Conservation (phyloP, 2,329 filamentous ascomycete species). For the Hypoxylon sp. region DNA sequence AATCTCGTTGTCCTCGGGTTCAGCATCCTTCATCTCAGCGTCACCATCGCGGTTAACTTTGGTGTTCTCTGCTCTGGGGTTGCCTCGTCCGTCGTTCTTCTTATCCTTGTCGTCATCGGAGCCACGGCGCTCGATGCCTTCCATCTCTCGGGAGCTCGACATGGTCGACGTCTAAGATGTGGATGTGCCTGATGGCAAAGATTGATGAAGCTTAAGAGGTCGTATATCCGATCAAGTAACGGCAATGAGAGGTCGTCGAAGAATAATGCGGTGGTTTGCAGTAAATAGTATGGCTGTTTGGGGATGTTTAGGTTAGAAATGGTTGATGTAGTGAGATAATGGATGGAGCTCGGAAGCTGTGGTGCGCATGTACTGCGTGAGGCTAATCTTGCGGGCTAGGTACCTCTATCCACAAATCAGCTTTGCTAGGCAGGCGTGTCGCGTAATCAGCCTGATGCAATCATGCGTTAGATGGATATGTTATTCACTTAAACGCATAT, state of each 20-base stretch:
- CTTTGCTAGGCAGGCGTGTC: constrained; percentile 41
- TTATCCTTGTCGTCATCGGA: constrained; percentile 57
- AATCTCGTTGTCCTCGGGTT: constrained; percentile 76
- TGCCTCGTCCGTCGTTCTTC: constrained; percentile 60
- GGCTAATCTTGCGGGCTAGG: constrained; percentile 27
- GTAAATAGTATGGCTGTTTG: constrained; percentile 4
- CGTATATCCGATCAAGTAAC: background rate
- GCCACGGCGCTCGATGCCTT: constrained; percentile 40
- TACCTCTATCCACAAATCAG: constrained; percentile 12
- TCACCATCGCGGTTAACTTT: constrained; percentile 73
- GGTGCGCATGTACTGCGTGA: constrained; percentile 11
- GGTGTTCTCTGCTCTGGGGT: constrained; percentile 63
- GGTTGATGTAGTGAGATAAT: constrained; percentile 30
- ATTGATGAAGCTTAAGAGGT: background rate
- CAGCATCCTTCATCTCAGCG: constrained; percentile 89
- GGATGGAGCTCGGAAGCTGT: constrained; percentile 33
- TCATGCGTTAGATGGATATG: constrained; percentile 2
- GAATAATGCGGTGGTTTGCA: background rate
- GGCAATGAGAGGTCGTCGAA: background rate
- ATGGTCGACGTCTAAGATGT: constrained; percentile 32
- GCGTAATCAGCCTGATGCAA: constrained; percentile 45
- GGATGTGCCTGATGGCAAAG: constrained; percentile 13
- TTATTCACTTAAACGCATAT: background rate
- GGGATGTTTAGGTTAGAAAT: constrained; percentile 15
- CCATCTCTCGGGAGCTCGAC: constrained; percentile 44